Percentiles rank a stretch among this genome's conserved stretches.
Evolutionary conservation across 495 filamentous ascomycete genomes (phyloP).

Genomic region (Penicillium lagena): DNA sequence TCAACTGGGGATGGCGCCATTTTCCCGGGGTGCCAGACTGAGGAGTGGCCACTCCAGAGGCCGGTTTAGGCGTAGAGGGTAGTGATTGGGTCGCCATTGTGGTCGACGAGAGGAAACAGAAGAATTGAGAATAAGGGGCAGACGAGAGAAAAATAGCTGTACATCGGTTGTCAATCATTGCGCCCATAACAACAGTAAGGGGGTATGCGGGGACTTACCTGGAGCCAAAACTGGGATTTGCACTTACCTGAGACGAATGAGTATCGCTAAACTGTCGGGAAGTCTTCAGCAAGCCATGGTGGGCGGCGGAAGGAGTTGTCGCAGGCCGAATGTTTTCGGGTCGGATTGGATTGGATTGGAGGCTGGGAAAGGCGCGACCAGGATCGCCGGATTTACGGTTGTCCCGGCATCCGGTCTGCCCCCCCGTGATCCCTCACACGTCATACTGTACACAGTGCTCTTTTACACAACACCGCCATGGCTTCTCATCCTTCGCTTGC

Average conservation of each 20-base stretch:
- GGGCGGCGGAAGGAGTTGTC: background rate
- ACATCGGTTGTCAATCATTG: background rate
- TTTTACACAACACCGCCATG: constrained; percentile 24
- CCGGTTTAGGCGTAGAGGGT: constrained; percentile 58
- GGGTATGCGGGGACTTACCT: constrained; percentile 5
- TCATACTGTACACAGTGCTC: constrained; percentile 7
- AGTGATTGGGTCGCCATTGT: constrained; percentile 34
- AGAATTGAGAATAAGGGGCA: background rate
- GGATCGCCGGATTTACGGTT: constrained; percentile 13
- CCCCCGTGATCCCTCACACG: constrained; percentile 12
- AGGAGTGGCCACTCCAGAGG: constrained; percentile 36
- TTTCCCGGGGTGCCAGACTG: constrained; percentile 60
- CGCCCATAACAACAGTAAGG: background rate
- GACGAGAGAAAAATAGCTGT: background rate
- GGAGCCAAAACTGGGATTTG: background rate
- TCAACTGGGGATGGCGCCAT: constrained; percentile 79
- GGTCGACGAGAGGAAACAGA: background rate
- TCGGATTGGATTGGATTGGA: background rate
- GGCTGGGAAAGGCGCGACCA: constrained; percentile 2
- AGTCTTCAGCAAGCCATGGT: background rate
- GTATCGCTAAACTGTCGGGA: background rate
- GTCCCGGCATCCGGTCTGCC: constrained; percentile 11
- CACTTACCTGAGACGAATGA: constrained; percentile 9
- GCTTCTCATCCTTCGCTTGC: constrained; percentile 44
- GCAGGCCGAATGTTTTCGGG: background rate